phyloP scores from a whole-genome alignment of 306 rosid species.

The Lathyrus sativus region DNA sequence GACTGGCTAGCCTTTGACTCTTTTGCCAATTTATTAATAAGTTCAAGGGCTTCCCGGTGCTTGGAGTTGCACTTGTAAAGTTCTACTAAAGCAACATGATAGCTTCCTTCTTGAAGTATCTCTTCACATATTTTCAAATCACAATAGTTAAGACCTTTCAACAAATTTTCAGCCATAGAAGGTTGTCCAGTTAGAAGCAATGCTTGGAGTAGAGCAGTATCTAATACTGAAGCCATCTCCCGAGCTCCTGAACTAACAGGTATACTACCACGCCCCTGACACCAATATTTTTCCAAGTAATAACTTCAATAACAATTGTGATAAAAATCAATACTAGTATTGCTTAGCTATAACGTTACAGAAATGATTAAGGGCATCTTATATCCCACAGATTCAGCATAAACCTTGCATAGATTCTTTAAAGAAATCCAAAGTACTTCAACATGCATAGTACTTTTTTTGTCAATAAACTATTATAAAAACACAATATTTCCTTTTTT shows the following conservation, averaged over 20 bases:
- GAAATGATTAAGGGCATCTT: slow-evolving; percentile 15
- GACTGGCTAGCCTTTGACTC: slow-evolving; percentile 65
- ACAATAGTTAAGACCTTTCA: slow-evolving; percentile 82
- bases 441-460: background rate
- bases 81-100: slow-evolving; percentile 75
- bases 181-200: slow-evolving; percentile 89
- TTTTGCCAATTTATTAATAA: slow-evolving; percentile 68
- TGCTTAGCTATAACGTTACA: slow-evolving; percentile 12
- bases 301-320: slow-evolving; percentile 29
- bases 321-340: background rate
- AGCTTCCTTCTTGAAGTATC: slow-evolving; percentile 64
- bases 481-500: slow-evolving; percentile 24
- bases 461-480: slow-evolving; percentile 14
- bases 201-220: slow-evolving; percentile 91
- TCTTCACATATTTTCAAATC: slow-evolving; percentile 87
- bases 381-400: slow-evolving; percentile 30
- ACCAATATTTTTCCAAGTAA: slow-evolving; percentile 38
- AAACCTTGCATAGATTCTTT: slow-evolving; percentile 6
- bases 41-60: slow-evolving; percentile 92
- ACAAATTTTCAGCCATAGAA: slow-evolving; percentile 63
- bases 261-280: slow-evolving; percentile 69
- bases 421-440: slow-evolving; percentile 7
- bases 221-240: slow-evolving; percentile 91
- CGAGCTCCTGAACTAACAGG: slow-evolving; percentile 78
- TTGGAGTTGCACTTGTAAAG: slow-evolving; percentile 88